A percentile compares a stretch with the other conserved stretches of the same genome.
phyloP scores from a whole-genome alignment of 441 rosid genomes.

The Gossypium davidsonii region DNA sequence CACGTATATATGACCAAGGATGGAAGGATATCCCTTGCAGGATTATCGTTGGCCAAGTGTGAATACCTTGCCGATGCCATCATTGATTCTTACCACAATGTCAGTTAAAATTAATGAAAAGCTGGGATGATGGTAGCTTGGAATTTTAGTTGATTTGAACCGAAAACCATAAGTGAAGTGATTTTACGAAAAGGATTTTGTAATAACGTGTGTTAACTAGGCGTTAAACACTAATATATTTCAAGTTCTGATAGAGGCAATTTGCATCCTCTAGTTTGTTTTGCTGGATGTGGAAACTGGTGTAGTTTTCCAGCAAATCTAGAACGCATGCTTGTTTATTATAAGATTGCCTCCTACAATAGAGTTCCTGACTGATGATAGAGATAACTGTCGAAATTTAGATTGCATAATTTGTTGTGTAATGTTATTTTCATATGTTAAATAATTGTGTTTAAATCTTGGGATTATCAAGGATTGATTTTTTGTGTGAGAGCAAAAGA shows the following conservation, averaged over 20 bases:
- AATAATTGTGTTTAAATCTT: background rate
- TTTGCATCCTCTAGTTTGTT: background rate
- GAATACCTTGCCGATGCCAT: constrained; percentile 86
- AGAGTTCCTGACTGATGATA: background rate
- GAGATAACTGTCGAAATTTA: background rate
- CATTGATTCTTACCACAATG: constrained; percentile 63
- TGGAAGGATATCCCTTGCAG: constrained; percentile 87
- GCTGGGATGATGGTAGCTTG: background rate
- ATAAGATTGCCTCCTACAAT: background rate
- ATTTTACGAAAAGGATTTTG: constrained; percentile 2
- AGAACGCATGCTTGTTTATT: background rate
- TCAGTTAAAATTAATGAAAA: constrained; percentile 36
- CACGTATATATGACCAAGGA: constrained; percentile 94
- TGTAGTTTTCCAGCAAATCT: background rate
- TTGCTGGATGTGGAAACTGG: background rate
- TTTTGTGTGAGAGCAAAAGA: background rate
- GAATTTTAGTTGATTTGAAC: constrained; percentile 8
- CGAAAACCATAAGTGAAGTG: constrained; percentile 1
- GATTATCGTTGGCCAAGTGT: constrained; percentile 80
- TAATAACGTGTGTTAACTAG: constrained; percentile 17
- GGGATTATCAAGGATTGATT: background rate
- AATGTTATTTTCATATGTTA: background rate
- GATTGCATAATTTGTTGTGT: background rate
- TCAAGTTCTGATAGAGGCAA: background rate
- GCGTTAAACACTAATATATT: background rate